Percentiles rank a stretch among this genome's conserved stretches.
These are phyloP conservation scores for Pleurotus giganteus DNA, from an alignment of 768 basidiomycete genomes.

Conservation along the genomic window DNA sequence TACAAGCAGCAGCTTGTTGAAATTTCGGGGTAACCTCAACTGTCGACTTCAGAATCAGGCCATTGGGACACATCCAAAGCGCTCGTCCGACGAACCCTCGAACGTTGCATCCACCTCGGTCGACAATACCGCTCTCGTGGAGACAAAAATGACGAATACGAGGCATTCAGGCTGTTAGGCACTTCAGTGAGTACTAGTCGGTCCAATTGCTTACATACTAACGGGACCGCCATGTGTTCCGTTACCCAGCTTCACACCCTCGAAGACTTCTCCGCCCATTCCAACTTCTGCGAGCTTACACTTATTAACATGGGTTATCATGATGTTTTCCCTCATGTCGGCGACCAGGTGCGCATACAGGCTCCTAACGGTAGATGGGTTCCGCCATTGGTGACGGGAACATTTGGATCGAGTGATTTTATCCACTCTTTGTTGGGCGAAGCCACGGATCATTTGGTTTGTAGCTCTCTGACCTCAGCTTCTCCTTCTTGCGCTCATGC, in stretches of 20 bases:
- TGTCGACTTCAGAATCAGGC: slow-evolving; percentile 47
- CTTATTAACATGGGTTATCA: slow-evolving; percentile 71
- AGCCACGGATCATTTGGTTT: slow-evolving; percentile 61
- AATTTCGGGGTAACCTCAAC: background rate
- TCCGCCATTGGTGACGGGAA: slow-evolving; percentile 80
- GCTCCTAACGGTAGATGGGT: slow-evolving; percentile 75
- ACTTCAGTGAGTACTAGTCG: slow-evolving; percentile 45
- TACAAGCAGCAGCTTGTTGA: background rate
- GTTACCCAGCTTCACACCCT: slow-evolving; percentile 75
- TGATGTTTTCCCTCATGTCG: slow-evolving; percentile 85
- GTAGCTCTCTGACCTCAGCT: slow-evolving; percentile 15
- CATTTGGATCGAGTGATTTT: slow-evolving; percentile 80
- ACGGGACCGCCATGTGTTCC: too few species aligned
- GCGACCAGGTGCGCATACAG: slow-evolving; percentile 71
- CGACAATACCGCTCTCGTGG: slow-evolving; percentile 57
- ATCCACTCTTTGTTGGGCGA: slow-evolving; percentile 74
- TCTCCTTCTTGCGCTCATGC: background rate
- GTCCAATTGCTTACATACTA: background rate
- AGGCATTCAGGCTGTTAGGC: slow-evolving; percentile 80
- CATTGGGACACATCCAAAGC: slow-evolving; percentile 88
- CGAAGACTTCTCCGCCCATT: slow-evolving; percentile 88
- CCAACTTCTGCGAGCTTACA: slow-evolving; percentile 85
- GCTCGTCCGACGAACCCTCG: slow-evolving; percentile 69
- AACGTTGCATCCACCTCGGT: slow-evolving; percentile 78
- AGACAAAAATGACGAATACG: slow-evolving; percentile 68